Percentiles rank a stretch among this genome's conserved stretches.
These are phyloP conservation scores for Neurospora tetrasperma DNA, from an alignment of 495 filamentous ascomycete species.

Conservation along the genomic window DNA sequence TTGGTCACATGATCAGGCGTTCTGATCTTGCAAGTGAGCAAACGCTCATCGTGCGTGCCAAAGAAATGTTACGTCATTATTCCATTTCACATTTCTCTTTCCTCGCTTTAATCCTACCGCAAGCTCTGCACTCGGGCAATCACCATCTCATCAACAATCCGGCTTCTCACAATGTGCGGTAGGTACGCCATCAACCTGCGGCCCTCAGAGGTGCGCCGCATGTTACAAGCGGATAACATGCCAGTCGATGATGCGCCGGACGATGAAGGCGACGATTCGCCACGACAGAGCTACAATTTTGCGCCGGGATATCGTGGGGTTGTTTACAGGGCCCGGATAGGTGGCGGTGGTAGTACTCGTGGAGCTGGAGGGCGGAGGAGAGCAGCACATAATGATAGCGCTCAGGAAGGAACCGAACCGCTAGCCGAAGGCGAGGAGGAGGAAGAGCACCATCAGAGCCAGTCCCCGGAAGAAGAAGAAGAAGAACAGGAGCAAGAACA, in stretches of 20 bases:
- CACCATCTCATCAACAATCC: not conserved
- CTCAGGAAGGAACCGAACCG: conserved; percentile 6
- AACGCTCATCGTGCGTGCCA: not conserved
- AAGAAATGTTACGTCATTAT: not conserved
- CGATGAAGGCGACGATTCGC: conserved; percentile 45
- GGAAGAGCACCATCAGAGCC: conserved; percentile 1
- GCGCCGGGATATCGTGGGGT: conserved; percentile 78
- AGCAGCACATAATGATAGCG: not conserved
- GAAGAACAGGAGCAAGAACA: not conserved
- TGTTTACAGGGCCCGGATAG: conserved; percentile 71
- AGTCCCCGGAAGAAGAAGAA: conserved; percentile 1
- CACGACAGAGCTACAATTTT: conserved; percentile 83
- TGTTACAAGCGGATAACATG: conserved; percentile 65
- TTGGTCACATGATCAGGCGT: conserved; percentile 18
- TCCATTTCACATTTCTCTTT: not conserved
- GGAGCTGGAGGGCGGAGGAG: conserved; percentile 1
- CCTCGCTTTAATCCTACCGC: not conserved
- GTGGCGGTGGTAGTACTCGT: conserved; percentile 17
- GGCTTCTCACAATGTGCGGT: conserved; percentile 59
- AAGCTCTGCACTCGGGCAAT: not conserved
- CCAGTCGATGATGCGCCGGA: conserved; percentile 65
- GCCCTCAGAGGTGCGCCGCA: conserved; percentile 54
- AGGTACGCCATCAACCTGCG: conserved; percentile 71
- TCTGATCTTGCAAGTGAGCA: not conserved
- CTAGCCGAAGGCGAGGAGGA: conserved; percentile 9